A percentile compares a stretch with the other conserved stretches of the same genome.
phyloP scores from a whole-genome alignment of 2,329 filamentous ascomycete genomes.

The Verticillium klebahnii region DNA sequence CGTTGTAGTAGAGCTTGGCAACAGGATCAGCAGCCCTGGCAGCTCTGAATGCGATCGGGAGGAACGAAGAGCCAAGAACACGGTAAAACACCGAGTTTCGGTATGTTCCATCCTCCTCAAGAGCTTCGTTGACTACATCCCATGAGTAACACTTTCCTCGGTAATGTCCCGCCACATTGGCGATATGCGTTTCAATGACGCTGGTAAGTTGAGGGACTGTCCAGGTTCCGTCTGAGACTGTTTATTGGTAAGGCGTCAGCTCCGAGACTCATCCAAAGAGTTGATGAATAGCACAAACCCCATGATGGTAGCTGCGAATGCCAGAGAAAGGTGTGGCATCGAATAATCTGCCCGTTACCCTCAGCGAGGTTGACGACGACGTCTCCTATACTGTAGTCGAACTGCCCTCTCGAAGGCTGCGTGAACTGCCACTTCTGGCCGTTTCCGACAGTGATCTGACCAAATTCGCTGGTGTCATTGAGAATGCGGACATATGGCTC shows the following conservation, averaged over 20 bases:
- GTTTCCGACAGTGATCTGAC: slow-evolving; percentile 64
- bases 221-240: too few relatives aligned
- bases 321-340: slow-evolving; percentile 65
- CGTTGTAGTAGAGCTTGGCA: slow-evolving; percentile 73
- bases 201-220: too few relatives aligned
- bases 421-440: slow-evolving; percentile 65
- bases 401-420: slow-evolving; percentile 42
- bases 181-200: not conserved
- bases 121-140: slow-evolving; percentile 63
- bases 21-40: slow-evolving; percentile 61
- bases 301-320: slow-evolving; percentile 53
- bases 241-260: too few relatives aligned
- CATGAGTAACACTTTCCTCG: slow-evolving; percentile 6
- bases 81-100: slow-evolving; percentile 60
- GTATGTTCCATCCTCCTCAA: slow-evolving; percentile 55
- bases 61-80: slow-evolving; percentile 65
- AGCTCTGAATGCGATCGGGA: slow-evolving; percentile 64
- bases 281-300: slow-evolving; percentile 16
- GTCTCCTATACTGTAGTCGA: slow-evolving; percentile 54
- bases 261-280: too few relatives aligned
- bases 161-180: too few relatives aligned
- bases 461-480: slow-evolving; percentile 34
- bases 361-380: slow-evolving; percentile 54
- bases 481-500: too few relatives aligned
- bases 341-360: slow-evolving; percentile 50